A percentile compares a stretch with the other conserved stretches of the same genome.
phyloP scores from a whole-genome alignment of 345 rosid species.

The Salix caprea region DNA sequence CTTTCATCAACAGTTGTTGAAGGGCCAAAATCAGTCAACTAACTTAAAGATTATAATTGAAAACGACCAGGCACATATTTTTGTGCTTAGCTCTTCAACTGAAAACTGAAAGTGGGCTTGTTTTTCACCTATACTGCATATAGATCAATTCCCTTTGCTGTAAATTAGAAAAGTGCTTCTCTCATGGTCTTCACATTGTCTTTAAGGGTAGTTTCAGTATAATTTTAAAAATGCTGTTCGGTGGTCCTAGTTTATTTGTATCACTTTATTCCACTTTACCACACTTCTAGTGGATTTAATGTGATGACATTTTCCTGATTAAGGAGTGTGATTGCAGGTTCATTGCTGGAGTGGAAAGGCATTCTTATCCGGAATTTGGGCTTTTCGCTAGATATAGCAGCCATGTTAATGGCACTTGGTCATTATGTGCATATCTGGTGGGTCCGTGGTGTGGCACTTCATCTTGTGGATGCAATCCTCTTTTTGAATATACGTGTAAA shows the following conservation, averaged over 20 bases:
- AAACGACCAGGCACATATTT: not conserved
- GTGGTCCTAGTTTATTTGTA: not conserved
- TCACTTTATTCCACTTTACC: not conserved
- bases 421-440: constrained; percentile 92
- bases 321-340: constrained; percentile 48
- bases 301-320: constrained; percentile 10
- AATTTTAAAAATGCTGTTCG: not conserved
- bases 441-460: constrained; percentile 95
- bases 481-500: constrained; percentile 89
- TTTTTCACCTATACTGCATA: not conserved
- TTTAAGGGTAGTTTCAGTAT: not conserved
- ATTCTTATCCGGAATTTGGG: constrained; percentile 83
- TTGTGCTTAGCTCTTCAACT: not conserved
- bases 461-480: constrained; percentile 84
- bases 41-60: not conserved
- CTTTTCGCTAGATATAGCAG: constrained; percentile 89
- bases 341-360: constrained; percentile 91
- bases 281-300: not conserved
- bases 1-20: not conserved
- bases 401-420: constrained; percentile 84
- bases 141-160: not conserved
- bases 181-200: not conserved
- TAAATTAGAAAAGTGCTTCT: not conserved
- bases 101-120: not conserved
- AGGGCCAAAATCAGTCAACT: not conserved